Base-by-base conservation (phyloP, 139 green algal genomes). In the Trebouxia sp. region DNA sequence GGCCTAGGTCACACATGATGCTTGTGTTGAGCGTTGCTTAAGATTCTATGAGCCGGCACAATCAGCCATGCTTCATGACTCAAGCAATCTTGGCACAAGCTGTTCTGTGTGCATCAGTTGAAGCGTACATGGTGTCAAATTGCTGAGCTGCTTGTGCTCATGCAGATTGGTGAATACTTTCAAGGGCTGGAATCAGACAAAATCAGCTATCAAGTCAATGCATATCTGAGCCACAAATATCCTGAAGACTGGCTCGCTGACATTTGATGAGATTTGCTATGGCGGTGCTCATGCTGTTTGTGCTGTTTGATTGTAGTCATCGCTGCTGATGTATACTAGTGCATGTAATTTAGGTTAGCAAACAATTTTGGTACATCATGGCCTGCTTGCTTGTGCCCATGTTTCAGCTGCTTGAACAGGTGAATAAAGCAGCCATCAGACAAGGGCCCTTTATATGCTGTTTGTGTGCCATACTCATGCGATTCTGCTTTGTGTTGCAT, bases 161-260 rank as follows among this genome's bases (percentile, higher is more conserved):
- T 76, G 66, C 41, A 77, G 69, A 53, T 77, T 37, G 69, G 69
- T 7, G 43, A 53, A 22, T 55, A 56, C 69, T 77, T 77, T 56
- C 39, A 77, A 26, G 69, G 69, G 24, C 53, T 77, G 24, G 41
- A 51, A n/a, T n/a, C n/a, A 5, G 38, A 77, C 1, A 41, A 77
- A 12, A 55, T 32, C 69, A 45, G 39, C 42, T 77, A 77, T 28
- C 42, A 77, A 26, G n/a, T 77, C 3, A 77, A 77, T 55, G 69
- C 69, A 26, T 56, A 56, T 39, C 42, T 77, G 0, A 77, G 55
- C n/a, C 26, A 38, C 22, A 39, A 41, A 39, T 77, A 41, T 39
- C 69, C 69, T 38, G 41, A 77, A 22, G 43, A 77, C 41, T 77
- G 69, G 62, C 42, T 72, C 28, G 62, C 62, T 72, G 62, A 32